phyloP scores from a whole-genome alignment of 2,329 filamentous ascomycete species.

The Aspergillus tanneri region DNA sequence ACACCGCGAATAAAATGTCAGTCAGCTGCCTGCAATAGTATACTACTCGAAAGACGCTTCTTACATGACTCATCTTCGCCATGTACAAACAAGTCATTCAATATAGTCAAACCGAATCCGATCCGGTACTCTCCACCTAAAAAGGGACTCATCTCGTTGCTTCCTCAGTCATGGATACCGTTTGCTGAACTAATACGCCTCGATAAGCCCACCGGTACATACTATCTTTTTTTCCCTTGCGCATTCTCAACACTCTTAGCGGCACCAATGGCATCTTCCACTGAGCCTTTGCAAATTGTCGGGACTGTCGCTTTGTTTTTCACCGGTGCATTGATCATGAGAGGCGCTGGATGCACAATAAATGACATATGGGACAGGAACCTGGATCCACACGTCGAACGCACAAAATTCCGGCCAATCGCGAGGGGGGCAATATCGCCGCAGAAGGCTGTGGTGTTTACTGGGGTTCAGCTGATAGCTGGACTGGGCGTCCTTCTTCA shows the following conservation, averaged over 20 bases:
- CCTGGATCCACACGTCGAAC: conserved; percentile 53
- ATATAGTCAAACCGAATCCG: conserved; percentile 19
- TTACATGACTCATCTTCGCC: too few relatives aligned
- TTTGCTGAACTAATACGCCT: conserved; percentile 56
- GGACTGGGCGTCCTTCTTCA: conserved; percentile 46
- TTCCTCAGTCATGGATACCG: conserved; percentile 54
- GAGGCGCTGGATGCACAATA: conserved; percentile 54
- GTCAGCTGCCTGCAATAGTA: too few relatives aligned
- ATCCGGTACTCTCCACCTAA: conserved; percentile 46
- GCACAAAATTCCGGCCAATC: conserved; percentile 53
- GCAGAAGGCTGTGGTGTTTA: conserved; percentile 45
- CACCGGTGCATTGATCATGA: conserved; percentile 49
- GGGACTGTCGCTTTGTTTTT: conserved; percentile 43
- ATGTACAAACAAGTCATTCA: too few relatives aligned
- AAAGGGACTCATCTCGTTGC: conserved; percentile 45
- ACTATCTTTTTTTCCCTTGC: conserved; percentile 55
- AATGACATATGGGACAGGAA: conserved; percentile 58
- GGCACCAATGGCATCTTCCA: conserved; percentile 39
- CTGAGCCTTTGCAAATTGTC: conserved; percentile 35
- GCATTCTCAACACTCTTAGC: conserved; percentile 49
- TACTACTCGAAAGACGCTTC: too few relatives aligned
- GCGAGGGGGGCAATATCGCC: conserved; percentile 53
- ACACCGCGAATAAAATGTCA: too few relatives aligned
- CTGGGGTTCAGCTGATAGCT: conserved; percentile 43
- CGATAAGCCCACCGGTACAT: conserved; percentile 53